Conservation (phyloP, 345 rosid species). For the Cardamine chenopodiifolia region DNA sequence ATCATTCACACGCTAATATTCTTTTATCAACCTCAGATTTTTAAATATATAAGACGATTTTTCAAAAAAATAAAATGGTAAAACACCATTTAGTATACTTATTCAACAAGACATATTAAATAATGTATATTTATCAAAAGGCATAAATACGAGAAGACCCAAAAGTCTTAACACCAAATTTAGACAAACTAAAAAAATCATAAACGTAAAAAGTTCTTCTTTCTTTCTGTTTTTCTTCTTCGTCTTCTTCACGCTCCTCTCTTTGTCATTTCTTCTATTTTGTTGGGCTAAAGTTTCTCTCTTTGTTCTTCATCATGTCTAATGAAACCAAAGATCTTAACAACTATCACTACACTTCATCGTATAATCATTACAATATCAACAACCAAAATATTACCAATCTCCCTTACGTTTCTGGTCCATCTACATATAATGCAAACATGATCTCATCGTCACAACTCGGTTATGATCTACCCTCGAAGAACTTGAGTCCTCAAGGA, state of each 20-base stretch:
- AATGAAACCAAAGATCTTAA: conserved; percentile 59
- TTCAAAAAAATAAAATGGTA: background rate
- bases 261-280: conserved; percentile 8
- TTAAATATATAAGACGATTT: background rate
- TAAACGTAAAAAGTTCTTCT: conserved; percentile 18
- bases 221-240: conserved; percentile 10
- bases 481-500: conserved; percentile 50
- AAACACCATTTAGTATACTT: conserved; percentile 13
- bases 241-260: conserved; percentile 32
- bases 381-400: conserved; percentile 19
- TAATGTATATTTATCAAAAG: conserved; percentile 34
- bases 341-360: conserved; percentile 44
- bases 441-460: conserved; percentile 40
- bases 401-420: conserved; percentile 50
- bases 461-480: conserved; percentile 50
- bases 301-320: conserved; percentile 57
- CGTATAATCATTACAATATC: conserved; percentile 30
- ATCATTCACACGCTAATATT: conserved; percentile 34
- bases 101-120: conserved; percentile 6
- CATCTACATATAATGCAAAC: conserved; percentile 39
- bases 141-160: conserved; percentile 43
- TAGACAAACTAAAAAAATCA: conserved; percentile 36
- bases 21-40: conserved; percentile 20
- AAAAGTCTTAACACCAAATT: conserved; percentile 34
- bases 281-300: background rate